A percentile compares a stretch with the other conserved stretches of the same genome.
Conservation (phyloP, 2,329 filamentous ascomycete genomes). For the Penicillium crustosum region DNA sequence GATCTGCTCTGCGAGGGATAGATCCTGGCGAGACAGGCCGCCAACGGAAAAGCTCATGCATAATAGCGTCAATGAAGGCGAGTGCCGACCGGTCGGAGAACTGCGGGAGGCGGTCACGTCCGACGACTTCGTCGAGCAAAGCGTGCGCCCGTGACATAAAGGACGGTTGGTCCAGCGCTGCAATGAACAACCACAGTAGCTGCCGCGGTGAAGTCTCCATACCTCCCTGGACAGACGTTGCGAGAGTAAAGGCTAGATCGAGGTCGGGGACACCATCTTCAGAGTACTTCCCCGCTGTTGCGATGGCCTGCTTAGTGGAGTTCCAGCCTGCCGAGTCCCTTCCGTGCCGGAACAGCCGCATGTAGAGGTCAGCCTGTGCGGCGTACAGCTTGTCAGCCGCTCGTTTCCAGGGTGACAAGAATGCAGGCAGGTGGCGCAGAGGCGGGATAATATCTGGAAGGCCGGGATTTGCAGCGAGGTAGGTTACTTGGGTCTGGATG, state of each 20-base stretch:
- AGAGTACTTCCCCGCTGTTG: conserved; percentile 41
- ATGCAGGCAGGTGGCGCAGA: conserved; percentile 46
- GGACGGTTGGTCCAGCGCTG: conserved; percentile 48
- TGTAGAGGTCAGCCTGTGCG: conserved; percentile 29
- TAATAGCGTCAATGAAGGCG: conserved; percentile 36
- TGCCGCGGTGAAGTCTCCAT: conserved; percentile 53
- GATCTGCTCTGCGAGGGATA: conserved; percentile 50
- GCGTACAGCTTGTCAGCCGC: conserved; percentile 23
- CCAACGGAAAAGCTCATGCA: conserved; percentile 41
- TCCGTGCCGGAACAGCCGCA: conserved; percentile 25
- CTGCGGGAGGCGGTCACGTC: conserved; percentile 30
- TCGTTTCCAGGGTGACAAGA: conserved; percentile 50
- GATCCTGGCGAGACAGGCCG: conserved; percentile 47
- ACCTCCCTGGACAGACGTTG: conserved; percentile 50
- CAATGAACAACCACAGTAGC: conserved; percentile 50
- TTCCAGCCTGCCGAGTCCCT: conserved; percentile 26
- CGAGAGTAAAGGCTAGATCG: conserved; percentile 50
- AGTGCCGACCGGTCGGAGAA: conserved; percentile 35
- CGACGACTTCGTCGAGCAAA: conserved; percentile 37
- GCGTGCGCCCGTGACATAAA: conserved; percentile 42
- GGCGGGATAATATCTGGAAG: conserved; percentile 50
- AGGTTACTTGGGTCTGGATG: conserved; percentile 52
- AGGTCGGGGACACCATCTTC: conserved; percentile 38
- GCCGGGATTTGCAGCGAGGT: conserved; percentile 46
- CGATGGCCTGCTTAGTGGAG: conserved; percentile 28